Conservation (phyloP, 768 basidiomycete genomes). For the Boletus rubescentipes region DNA sequence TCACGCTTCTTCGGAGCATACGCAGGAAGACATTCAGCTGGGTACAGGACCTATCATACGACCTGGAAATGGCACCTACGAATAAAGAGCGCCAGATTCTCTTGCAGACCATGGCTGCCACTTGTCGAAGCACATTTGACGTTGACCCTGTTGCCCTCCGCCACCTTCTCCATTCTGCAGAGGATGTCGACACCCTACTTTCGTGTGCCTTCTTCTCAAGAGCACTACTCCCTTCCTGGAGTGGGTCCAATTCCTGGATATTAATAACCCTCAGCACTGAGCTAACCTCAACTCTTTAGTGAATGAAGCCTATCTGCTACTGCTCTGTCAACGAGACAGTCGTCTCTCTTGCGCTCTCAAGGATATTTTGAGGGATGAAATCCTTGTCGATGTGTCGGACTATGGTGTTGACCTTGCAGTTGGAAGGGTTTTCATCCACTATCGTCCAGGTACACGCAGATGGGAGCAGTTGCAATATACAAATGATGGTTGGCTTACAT, state of each 20-base stretch:
- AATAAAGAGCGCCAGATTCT: too few species aligned
- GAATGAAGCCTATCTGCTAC: not conserved
- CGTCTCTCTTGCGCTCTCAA: conserved; percentile 25
- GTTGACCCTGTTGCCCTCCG: too few species aligned
- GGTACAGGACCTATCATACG: too few species aligned
- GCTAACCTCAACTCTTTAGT: not conserved
- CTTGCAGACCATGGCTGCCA: too few species aligned
- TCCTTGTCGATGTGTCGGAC: not conserved
- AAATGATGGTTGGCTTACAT: not conserved
- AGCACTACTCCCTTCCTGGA: conserved; percentile 8
- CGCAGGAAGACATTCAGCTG: too few species aligned
- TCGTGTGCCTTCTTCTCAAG: conserved; percentile 26
- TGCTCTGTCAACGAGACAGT: conserved; percentile 21
- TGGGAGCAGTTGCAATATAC: conserved; percentile 4
- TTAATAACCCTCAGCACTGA: not conserved
- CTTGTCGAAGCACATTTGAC: too few species aligned
- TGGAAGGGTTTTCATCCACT: not conserved
- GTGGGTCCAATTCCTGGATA: not conserved
- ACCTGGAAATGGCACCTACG: too few species aligned
- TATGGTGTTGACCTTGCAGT: conserved; percentile 15
- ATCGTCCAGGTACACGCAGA: conserved; percentile 1
- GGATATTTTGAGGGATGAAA: not conserved
- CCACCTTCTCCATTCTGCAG: too few species aligned
- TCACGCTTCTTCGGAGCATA: too few species aligned
- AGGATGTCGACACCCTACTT: not conserved